These are phyloP conservation scores for Cairneyella variabilis DNA, from an alignment of 495 filamentous ascomycete species.

Conservation along the genomic window DNA sequence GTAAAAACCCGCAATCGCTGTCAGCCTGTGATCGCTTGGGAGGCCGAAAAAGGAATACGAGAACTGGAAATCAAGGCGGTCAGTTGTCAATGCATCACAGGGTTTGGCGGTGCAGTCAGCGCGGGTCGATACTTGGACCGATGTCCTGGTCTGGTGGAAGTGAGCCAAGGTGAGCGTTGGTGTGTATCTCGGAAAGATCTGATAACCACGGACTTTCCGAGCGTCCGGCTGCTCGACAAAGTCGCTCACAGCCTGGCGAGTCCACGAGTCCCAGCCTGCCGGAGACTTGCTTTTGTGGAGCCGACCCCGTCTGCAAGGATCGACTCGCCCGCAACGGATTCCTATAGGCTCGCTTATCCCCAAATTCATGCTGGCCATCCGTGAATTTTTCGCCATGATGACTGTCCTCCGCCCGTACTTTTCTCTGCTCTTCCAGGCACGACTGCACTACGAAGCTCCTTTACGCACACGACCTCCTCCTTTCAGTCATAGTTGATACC, in stretches of 20 bases:
- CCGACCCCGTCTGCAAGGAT: neutral
- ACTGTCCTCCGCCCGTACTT: conserved; percentile 1
- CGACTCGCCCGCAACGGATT: too few relatives aligned
- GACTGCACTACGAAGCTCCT: conserved; percentile 17
- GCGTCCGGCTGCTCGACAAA: neutral
- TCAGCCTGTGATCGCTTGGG: too few relatives aligned
- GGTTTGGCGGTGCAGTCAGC: neutral
- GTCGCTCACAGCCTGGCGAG: too few relatives aligned
- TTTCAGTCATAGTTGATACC: too few relatives aligned
- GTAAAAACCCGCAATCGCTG: too few relatives aligned
- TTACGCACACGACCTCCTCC: conserved; percentile 19
- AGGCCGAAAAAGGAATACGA: too few relatives aligned
- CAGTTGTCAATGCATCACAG: neutral
- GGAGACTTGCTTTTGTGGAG: conserved; percentile 2
- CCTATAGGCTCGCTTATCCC: neutral
- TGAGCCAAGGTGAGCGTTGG: too few relatives aligned
- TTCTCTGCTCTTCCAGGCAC: conserved; percentile 10
- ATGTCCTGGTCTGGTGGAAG: too few relatives aligned
- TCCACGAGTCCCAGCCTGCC: neutral
- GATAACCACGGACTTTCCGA: conserved; percentile 1
- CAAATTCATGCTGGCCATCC: neutral
- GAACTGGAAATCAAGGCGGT: neutral
- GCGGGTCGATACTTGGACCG: too few relatives aligned
- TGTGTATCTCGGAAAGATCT: conserved; percentile 5
- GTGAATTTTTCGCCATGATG: conserved; percentile 2